Evolutionary conservation across 768 basidiomycete species (phyloP), one percentile per base, ranked within the genome.

Genomic region (Gymnopilus junonius): DNA sequence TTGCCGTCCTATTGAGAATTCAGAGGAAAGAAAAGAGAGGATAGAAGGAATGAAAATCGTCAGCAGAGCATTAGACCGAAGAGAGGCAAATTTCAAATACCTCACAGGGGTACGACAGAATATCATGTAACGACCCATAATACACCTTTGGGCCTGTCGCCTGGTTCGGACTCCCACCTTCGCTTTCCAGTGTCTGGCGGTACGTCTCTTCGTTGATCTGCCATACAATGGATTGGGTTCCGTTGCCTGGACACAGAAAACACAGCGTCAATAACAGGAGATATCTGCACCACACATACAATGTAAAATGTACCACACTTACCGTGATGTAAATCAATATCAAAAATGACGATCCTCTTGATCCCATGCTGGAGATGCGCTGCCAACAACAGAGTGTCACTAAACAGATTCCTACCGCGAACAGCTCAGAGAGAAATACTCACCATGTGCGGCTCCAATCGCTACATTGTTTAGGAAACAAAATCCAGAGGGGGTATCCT

Each of bases 391-490:
- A 42, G 40, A 2, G 21, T 5, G 25, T 27, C 45, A 46, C n/a
- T n/a, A n/a, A n/a, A n/a, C n/a, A 46, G 2, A 4, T 21, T 6
- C 43, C 2, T 14, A 45, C 2, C 7, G 4, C 8, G 20, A 46
- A 53, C 40, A 15, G n/a, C 27, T 21, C 8, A 34, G 12, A 37
- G 40, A 4, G 45, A 63, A n/a, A n/a, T 17, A 29, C 82, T 40
- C 68, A 95, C 95, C 96, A 71, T 98, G 94, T 14, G 94, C 94
- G 32, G 95, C 95, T 0, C 84, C 95, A 3, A 98, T 84, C 0
- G 90, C 89, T 0, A 97, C 92, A 70, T 99, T 99, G 67, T 98
- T 98, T 31, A 97, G 84, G 68, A 96, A 97, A 75, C 97, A 98
- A 73, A 98, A 99, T 0, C 97, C 97, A 10, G 87, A 90, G 0